Conservation (phyloP, 306 rosid genomes). For the Vigna radiata region DNA sequence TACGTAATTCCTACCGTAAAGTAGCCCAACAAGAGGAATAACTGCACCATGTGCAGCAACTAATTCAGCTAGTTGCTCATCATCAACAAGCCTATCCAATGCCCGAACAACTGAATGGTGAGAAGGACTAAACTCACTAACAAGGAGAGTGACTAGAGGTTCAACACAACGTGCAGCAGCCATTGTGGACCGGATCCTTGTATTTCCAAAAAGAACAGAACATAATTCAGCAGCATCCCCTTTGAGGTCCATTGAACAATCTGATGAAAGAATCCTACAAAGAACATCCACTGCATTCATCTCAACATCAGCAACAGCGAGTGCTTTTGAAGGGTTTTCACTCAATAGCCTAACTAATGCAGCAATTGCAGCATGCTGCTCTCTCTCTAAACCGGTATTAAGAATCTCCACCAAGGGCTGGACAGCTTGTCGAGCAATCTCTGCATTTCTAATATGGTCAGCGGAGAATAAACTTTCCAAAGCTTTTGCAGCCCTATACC, state of each 20-base stretch:
- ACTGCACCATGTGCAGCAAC: constrained; percentile 99
- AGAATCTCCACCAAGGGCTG: constrained; percentile 99
- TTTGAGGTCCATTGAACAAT: constrained; percentile 92
- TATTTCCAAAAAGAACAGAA: constrained; percentile 91
- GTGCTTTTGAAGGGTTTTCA: constrained; percentile 94
- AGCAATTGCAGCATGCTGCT: constrained; percentile 97
- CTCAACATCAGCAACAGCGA: constrained; percentile 97
- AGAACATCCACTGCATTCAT: constrained; percentile 99
- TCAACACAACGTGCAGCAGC: constrained; percentile 99
- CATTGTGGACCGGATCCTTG: constrained; percentile 93
- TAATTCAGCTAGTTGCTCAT: constrained; percentile 93
- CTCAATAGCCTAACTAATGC: constrained; percentile 91
- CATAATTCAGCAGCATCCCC: constrained; percentile 99
- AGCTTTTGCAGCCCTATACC: constrained; percentile 96
- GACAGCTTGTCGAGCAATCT: constrained; percentile 88
- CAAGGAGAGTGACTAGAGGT: constrained; percentile 97
- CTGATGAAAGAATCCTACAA: constrained; percentile 90
- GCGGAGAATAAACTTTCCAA: constrained; percentile 94
- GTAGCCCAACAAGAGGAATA: constrained; percentile 94
- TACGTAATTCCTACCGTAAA: constrained; percentile 87
- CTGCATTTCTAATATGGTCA: constrained; percentile 94
- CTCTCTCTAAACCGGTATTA: constrained; percentile 89
- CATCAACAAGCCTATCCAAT: constrained; percentile 95
- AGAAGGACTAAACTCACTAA: constrained; percentile 88
- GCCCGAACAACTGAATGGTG: constrained; percentile 96